These are phyloP conservation scores for Fraxinus xanthoxyloides DNA, from an alignment of 305 asterid species.

Conservation along the genomic window DNA sequence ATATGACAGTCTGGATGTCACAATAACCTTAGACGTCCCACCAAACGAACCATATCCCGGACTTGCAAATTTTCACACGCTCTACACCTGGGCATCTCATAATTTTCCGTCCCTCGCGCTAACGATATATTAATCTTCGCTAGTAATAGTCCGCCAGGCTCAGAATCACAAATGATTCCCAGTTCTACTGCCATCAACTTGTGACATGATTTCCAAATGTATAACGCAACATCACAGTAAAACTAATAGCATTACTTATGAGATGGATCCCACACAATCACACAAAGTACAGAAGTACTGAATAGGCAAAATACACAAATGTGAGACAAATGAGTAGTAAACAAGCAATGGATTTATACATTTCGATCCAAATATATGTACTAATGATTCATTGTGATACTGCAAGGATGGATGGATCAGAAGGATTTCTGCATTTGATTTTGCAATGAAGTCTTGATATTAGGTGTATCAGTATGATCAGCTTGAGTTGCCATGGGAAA, in stretches of 20 bases:
- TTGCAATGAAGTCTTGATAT: conserved; percentile 31
- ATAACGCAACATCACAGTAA: not conserved
- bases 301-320: conserved; percentile 28
- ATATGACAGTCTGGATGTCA: conserved; percentile 22
- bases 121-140: not conserved
- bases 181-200: not conserved
- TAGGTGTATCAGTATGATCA: conserved; percentile 21
- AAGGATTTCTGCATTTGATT: conserved; percentile 34
- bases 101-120: not conserved
- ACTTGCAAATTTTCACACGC: not conserved
- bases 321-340: conserved; percentile 23
- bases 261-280: conserved; percentile 21
- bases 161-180: not conserved
- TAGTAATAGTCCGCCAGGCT: not conserved
- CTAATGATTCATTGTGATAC: not conserved
- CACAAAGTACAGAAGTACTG: not conserved
- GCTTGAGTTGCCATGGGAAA: conserved; percentile 29
- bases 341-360: conserved; percentile 29
- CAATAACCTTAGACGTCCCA: conserved; percentile 12
- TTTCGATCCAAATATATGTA: conserved; percentile 2
- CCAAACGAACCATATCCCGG: not conserved
- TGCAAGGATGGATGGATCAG: not conserved
- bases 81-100: not conserved
- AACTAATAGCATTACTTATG: conserved; percentile 13
- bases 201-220: not conserved